Base-by-base conservation (phyloP, 78 protist genomes). In the Dictyostelium capitatum region DNA sequence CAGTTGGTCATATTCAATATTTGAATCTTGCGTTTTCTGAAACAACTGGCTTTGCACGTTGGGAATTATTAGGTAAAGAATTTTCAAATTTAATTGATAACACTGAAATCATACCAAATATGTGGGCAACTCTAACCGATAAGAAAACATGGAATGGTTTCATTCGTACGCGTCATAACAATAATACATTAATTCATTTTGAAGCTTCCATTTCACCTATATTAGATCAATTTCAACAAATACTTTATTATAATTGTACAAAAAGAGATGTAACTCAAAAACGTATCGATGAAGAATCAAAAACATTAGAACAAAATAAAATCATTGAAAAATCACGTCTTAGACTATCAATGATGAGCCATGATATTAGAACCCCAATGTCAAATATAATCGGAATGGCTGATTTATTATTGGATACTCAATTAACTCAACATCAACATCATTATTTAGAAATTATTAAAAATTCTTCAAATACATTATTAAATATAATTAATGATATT, bases 311-410 rank as follows among this genome's bases (percentile, higher is more conserved):
- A 32, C 82, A 74, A 75, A 75, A 37, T 51, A 74, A 65, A 32
- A 87, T 62, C 3, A 62, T 87, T n/a, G 83, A 85, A 46, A 85
- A 51, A 19, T 85, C 92, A 3, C 43, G 84, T 47, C 46, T 87
- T 10, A 37, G 84, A 17, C 1, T 87, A 28, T 59, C 79, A 62
- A 87, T 87, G 93, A 77, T 87, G 84, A 46, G 69, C 8, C 93
- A 87, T n/a, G 93, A 87, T 80, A 87, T 87, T 65, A 77, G 84
- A 30, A 87, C 93, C 4, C 93, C 93, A 64, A 77, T 87, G 93
- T 47, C 65, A 46, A 82, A 82, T 14, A 87, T 87, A 56, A 77
- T 87, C 10, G 93, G 93, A 6, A 77, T 77, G 83, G 73, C 83
- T 20, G 84, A 87, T 37, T 23, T 87, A 19, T 20, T 87, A 23